phyloP scores from a whole-genome alignment of 75 land plant species.

The Sequoia sempervirens region DNA sequence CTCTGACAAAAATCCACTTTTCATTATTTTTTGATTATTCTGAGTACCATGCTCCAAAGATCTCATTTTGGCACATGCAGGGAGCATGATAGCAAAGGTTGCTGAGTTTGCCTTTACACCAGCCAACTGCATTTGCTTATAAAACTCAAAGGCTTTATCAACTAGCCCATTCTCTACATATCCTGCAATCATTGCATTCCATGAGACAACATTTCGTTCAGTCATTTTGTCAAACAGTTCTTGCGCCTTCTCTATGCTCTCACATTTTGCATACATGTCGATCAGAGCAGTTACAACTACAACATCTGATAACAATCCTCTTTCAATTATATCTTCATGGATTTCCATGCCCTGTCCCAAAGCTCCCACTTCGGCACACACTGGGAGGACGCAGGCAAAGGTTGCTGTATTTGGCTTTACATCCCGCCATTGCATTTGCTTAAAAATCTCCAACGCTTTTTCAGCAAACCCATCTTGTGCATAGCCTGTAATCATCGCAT shows the following conservation, averaged over 20 bases:
- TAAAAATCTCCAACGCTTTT: conserved; percentile 10
- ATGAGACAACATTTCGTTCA: conserved; percentile 40
- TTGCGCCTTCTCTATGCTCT: conserved; percentile 18
- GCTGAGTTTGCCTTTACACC: too few relatives aligned
- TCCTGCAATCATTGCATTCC: conserved; percentile 17
- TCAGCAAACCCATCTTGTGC: background rate
- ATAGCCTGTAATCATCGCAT: conserved; percentile 69
- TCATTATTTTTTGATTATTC: too few relatives aligned
- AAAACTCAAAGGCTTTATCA: too few relatives aligned
- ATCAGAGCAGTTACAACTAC: conserved; percentile 28
- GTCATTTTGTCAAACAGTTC: conserved; percentile 21
- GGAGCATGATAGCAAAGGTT: too few relatives aligned
- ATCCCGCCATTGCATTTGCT: background rate
- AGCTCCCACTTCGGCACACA: conserved; percentile 13
- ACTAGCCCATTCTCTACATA: too few relatives aligned
- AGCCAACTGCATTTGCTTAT: too few relatives aligned
- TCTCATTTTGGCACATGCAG: too few relatives aligned
- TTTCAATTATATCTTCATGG: conserved; percentile 14
- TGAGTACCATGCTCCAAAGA: too few relatives aligned
- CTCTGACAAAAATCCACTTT: too few relatives aligned
- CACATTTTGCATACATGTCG: conserved; percentile 42
- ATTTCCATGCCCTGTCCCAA: conserved; percentile 14
- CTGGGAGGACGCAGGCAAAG: conserved; percentile 10
- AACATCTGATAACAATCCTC: conserved; percentile 13
- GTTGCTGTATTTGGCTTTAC: too few relatives aligned